Conservation (phyloP, 192 early-diverging fungal species). For the Backusella sp. region DNA sequence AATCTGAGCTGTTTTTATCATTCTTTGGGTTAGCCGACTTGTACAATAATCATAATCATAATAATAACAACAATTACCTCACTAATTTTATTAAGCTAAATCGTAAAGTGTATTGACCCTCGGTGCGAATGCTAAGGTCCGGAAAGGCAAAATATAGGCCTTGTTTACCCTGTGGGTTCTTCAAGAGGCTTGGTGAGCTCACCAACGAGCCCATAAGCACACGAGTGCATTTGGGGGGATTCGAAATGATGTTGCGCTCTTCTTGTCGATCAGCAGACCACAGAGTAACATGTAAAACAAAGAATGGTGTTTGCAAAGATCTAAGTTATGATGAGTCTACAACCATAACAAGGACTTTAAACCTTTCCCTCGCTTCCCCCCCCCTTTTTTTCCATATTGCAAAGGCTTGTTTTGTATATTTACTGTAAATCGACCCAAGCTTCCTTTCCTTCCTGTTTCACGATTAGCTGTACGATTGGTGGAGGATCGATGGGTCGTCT, state of each 20-base stretch:
- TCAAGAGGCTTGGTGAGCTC: conserved; percentile 55
- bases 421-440: conserved; percentile 48
- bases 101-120: conserved; percentile 65
- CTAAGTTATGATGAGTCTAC: conserved; percentile 14
- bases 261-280: conserved; percentile 59
- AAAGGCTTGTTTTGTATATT: conserved; percentile 9
- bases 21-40: too few species aligned
- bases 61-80: conserved; percentile 40
- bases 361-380: not conserved
- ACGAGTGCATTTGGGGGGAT: conserved; percentile 58
- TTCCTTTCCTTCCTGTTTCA: conserved; percentile 58
- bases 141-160: conserved; percentile 80
- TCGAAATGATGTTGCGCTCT: conserved; percentile 61
- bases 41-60: too few species aligned
- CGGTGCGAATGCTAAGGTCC: conserved; percentile 70
- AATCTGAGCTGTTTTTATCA: conserved; percentile 22
- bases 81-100: conserved; percentile 70
- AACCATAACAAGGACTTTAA: not conserved
- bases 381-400: not conserved
- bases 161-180: conserved; percentile 56
- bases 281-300: conserved; percentile 56
- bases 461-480: conserved; percentile 67
- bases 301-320: conserved; percentile 53
- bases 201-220: conserved; percentile 65
- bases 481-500: conserved; percentile 76